phyloP scores from a whole-genome alignment of 2,329 filamentous ascomycete genomes.

The Neonectria coccinea region DNA sequence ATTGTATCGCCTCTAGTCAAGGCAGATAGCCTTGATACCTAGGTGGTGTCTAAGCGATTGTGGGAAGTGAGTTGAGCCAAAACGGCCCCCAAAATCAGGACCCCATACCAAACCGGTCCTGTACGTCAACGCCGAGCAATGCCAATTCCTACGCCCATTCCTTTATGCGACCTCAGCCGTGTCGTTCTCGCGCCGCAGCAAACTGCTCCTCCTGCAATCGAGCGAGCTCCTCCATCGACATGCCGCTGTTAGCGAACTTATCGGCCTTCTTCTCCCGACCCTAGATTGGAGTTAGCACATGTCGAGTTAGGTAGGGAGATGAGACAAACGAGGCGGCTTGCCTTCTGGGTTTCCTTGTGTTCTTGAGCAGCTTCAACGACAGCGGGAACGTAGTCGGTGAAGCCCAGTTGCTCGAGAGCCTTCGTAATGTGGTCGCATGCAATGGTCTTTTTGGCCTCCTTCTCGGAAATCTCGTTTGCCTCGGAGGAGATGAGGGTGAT shows the following conservation, averaged over 20 bases:
- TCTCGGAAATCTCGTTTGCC: slow-evolving; percentile 98
- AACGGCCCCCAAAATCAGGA: slow-evolving; percentile 31
- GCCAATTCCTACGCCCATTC: slow-evolving; percentile 44
- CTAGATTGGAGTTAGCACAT: slow-evolving; percentile 69
- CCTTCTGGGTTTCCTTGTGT: slow-evolving; percentile 94
- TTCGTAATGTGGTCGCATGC: slow-evolving; percentile 98
- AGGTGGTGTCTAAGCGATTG: slow-evolving; percentile 40
- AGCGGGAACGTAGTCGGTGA: slow-evolving; percentile 89
- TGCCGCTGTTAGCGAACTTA: slow-evolving; percentile 94
- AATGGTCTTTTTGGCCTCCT: slow-evolving; percentile 99
- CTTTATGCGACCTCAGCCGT: slow-evolving; percentile 41
- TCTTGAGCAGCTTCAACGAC: slow-evolving; percentile 88
- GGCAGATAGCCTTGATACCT: slow-evolving; percentile 3
- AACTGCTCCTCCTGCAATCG: slow-evolving; percentile 93
- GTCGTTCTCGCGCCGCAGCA: slow-evolving; percentile 70
- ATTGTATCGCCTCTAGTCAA: slow-evolving; percentile 9
- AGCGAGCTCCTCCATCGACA: slow-evolving; percentile 90
- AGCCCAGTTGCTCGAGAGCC: slow-evolving; percentile 91
- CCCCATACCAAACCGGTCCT: slow-evolving; percentile 30
- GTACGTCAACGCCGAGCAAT: slow-evolving; percentile 52
- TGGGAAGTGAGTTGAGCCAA: slow-evolving; percentile 34
- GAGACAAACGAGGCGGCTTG: slow-evolving; percentile 55
- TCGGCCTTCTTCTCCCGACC: slow-evolving; percentile 96
- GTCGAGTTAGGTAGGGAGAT: not conserved
- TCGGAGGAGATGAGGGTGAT: slow-evolving; percentile 98